Evolutionary conservation across 441 rosid species (phyloP), one percentile per base, ranked within the genome.

Genomic region (Adansonia rubrostipa): DNA sequence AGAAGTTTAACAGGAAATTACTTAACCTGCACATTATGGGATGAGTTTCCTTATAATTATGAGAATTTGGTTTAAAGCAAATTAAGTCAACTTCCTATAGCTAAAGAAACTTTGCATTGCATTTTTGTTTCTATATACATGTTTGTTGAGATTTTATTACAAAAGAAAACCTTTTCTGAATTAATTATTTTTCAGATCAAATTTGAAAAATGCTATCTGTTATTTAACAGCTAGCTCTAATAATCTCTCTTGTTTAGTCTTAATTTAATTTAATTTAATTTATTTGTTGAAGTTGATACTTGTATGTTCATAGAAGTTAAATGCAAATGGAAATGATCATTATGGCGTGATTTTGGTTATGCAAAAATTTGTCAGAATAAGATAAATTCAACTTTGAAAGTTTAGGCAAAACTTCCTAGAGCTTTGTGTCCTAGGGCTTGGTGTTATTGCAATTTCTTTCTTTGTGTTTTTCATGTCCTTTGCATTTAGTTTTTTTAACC

Each of bases 401-500:
- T 11, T 22, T 33, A 36, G 4, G 0, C 33, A 20, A 50, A 74
- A 28, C 6, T 36, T 72, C 73, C 80, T 83, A 76, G 88, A 83
- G 85, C 88, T 62, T 64, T 83, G 88, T 83, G 86, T 73, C 76
- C 69, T 78, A 45, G 82, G 80, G 79, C 57, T 79, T 17, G 74
- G 51, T 70, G 74, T 15, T 19, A 60, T 62, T 62, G 67, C 44
- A 13, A 14, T 36, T 48, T 3, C 0, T 57, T 8, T 62, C 44
- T 4, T 28, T 11, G 42, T 62, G 36, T 10, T 56, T 42, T 15
- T 54, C 11, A 68, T 28, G 57, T 28, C 42, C 66, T 73, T 74
- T 71, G 45, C 47, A 15, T 58, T 53, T 51, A 10, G 13, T 65
- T 64, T 61, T 19, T 56, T 28, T 28, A 33, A 80, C 85, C 82